These are phyloP conservation scores for Zizania palustris DNA, from an alignment of 202 grass and related monocot genomes.

Conservation along the genomic window DNA sequence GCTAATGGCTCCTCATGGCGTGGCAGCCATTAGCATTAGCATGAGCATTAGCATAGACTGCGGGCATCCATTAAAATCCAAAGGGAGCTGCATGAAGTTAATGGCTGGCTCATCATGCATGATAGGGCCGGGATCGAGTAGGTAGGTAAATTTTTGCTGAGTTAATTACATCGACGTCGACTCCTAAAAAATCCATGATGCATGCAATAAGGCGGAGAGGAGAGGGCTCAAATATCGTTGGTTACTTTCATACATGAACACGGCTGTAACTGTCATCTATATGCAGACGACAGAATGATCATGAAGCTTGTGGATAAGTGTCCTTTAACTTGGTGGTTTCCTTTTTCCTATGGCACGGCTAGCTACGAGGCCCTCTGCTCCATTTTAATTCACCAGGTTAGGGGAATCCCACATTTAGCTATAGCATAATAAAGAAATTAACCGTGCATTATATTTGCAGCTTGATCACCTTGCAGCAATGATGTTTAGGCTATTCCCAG, in stretches of 20 bases:
- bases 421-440: slow-evolving; percentile 37
- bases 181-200: slow-evolving; percentile 29
- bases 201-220: neutral
- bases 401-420: slow-evolving; percentile 47
- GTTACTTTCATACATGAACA: slow-evolving; percentile 33
- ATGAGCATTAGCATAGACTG: slow-evolving; percentile 45
- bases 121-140: slow-evolving; percentile 44
- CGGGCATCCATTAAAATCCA: slow-evolving; percentile 42
- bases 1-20: slow-evolving; percentile 33
- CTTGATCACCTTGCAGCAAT: slow-evolving; percentile 34
- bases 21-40: slow-evolving; percentile 59
- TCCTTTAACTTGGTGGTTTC: slow-evolving; percentile 30
- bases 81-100: slow-evolving; percentile 33
- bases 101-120: slow-evolving; percentile 33
- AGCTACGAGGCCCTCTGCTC: slow-evolving; percentile 2
- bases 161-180: slow-evolving; percentile 24
- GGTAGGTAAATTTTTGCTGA: slow-evolving; percentile 34
- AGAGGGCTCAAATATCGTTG: slow-evolving; percentile 39
- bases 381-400: slow-evolving; percentile 44
- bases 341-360: slow-evolving; percentile 46
- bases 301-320: slow-evolving; percentile 14
- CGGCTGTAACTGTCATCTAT: slow-evolving; percentile 47
- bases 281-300: slow-evolving; percentile 20
- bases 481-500: too few relatives aligned
- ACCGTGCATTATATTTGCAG: slow-evolving; percentile 26